A percentile compares a stretch with the other conserved stretches of the same genome.
Conservation (phyloP, 805 yeast genomes). For the Candida insectorum region DNA sequence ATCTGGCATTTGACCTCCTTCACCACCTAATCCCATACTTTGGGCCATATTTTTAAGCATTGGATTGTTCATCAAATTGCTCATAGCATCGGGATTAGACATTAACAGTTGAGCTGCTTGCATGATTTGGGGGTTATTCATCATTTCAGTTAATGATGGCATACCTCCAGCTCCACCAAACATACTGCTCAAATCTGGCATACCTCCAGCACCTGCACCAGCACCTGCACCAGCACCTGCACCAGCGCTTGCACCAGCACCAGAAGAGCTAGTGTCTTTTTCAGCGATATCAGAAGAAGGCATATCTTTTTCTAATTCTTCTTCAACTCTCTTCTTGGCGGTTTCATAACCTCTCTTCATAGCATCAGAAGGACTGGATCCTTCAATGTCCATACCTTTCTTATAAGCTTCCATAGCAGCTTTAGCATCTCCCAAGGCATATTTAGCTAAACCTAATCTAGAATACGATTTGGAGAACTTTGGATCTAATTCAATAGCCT, state of each 20-base stretch:
- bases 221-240: conserved; percentile 38
- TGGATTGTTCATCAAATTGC: conserved; percentile 75
- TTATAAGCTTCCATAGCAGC: conserved; percentile 90
- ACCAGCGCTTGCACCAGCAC: conserved; percentile 16
- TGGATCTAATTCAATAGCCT: conserved; percentile 77
- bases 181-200: conserved; percentile 76
- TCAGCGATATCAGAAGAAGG: conserved; percentile 17
- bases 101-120: conserved; percentile 41
- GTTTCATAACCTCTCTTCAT: conserved; percentile 93
- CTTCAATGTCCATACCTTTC: conserved; percentile 83
- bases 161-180: conserved; percentile 65
- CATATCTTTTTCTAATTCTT: conserved; percentile 49
- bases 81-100: conserved; percentile 79
- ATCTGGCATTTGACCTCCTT: conserved; percentile 45
- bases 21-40: conserved; percentile 66
- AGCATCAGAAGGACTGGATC: conserved; percentile 77
- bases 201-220: conserved; percentile 47
- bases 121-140: conserved; percentile 90
- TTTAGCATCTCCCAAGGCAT: conserved; percentile 89
- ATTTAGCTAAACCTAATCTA: conserved; percentile 89
- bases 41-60: conserved; percentile 81
- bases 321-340: conserved; percentile 83
- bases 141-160: conserved; percentile 63
- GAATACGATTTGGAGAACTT: conserved; percentile 89
- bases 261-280: conserved; percentile 18